These are phyloP conservation scores for Microascus cirrosus DNA, from an alignment of 2,329 filamentous ascomycete genomes.

Conservation along the genomic window DNA sequence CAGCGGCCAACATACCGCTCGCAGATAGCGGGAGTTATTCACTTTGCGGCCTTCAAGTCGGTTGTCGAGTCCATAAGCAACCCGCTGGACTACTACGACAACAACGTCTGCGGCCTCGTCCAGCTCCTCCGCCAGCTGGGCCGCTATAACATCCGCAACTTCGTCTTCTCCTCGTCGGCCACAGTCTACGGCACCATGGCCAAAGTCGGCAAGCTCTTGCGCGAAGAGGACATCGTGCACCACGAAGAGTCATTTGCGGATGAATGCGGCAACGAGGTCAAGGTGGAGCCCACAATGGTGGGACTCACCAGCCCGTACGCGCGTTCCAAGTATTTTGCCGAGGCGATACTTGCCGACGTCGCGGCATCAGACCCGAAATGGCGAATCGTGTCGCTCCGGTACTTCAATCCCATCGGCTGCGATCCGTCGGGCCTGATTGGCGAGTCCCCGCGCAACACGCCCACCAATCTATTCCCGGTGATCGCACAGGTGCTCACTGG, in stretches of 20 bases:
- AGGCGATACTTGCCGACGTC: conserved; percentile 53
- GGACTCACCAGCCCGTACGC: conserved; percentile 56
- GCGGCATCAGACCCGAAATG: conserved; percentile 48
- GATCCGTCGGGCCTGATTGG: conserved; percentile 52
- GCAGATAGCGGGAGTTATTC: conserved; percentile 51
- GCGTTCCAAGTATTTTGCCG: conserved; percentile 56
- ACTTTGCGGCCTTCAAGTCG: conserved; percentile 58
- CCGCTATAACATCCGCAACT: conserved; percentile 50
- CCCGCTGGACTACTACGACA: conserved; percentile 54
- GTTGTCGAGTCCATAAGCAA: conserved; percentile 50
- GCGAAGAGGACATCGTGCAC: conserved; percentile 45
- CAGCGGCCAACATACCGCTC: conserved; percentile 19
- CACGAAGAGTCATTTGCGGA: conserved; percentile 31
- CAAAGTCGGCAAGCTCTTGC: conserved; percentile 35
- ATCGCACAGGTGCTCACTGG: conserved; percentile 51
- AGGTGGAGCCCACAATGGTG: conserved; percentile 23
- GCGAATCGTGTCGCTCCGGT: conserved; percentile 52
- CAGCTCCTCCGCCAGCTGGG: conserved; percentile 45
- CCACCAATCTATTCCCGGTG: conserved; percentile 55
- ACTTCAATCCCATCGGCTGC: conserved; percentile 59
- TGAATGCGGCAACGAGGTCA: conserved; percentile 21
- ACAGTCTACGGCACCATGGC: conserved; percentile 52
- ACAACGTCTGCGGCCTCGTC: conserved; percentile 55
- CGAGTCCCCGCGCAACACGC: conserved; percentile 49
- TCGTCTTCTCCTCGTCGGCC: conserved; percentile 58